phyloP scores from a whole-genome alignment of 139 green algal species.

The Closterium sp. region DNA sequence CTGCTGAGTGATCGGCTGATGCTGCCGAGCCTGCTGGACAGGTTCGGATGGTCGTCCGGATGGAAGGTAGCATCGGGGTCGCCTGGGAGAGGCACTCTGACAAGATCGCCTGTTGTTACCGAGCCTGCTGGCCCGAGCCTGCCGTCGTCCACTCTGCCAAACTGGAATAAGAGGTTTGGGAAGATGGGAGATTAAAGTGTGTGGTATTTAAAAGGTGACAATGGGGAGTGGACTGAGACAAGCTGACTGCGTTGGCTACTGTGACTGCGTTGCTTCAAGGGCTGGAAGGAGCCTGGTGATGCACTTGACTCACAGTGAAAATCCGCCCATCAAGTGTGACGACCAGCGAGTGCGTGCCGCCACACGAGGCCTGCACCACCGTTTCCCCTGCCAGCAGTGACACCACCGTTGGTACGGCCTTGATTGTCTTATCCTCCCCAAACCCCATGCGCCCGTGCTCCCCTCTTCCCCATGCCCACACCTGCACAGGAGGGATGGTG shows the following conservation, averaged over 20 bases:
- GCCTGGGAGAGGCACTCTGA: conserved; percentile 7
- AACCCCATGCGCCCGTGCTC: conserved; percentile 49
- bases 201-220: neutral
- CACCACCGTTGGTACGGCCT: conserved; percentile 20
- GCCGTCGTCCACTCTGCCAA: conserved; percentile 41
- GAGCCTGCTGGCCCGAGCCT: conserved; percentile 12
- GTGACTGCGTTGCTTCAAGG: no score
- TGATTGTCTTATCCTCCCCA: conserved; percentile 47
- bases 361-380: conserved; percentile 34
- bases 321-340: conserved; percentile 35
- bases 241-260: no score
- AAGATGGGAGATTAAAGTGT: neutral
- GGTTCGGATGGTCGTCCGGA: neutral
- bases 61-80: conserved; percentile 2
- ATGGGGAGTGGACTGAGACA: neutral
- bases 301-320: conserved; percentile 10
- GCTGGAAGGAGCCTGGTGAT: no score
- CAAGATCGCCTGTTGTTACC: conserved; percentile 35
- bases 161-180: conserved; percentile 23
- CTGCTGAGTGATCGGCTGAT: neutral
- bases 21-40: neutral
- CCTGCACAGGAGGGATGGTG: conserved; percentile 3
- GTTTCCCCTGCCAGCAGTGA: conserved; percentile 12
- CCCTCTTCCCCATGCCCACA: conserved; percentile 43
- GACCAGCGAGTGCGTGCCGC: conserved; percentile 31